Base-by-base conservation (phyloP, 1,284 basidiomycete species). In the Heterobasidion parviporum region DNA sequence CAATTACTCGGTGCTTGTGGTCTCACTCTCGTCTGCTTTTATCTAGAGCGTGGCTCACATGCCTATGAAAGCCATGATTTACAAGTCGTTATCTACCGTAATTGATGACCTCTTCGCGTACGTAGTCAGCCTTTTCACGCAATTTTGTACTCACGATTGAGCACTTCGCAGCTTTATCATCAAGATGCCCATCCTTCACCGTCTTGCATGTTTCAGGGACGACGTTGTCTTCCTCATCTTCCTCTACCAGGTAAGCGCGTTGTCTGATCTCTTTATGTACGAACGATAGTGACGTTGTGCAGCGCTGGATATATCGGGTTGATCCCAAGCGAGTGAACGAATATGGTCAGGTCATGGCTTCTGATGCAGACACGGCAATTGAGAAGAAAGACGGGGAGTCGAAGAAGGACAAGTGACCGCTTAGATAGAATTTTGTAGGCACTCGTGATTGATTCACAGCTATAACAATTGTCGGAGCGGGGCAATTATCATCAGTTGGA, bases 21-120 rank as follows among this genome's bases (percentile, higher is more conserved):
- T 10, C 38, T 10, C 38, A 50, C 50, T 38, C 32, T 32, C 50
- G 47, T 63, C 63, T 64, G 38, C 50, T 58, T 62, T 59, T 34
- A 58, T 57, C 59, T 53, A 63, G 85, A 89, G 85, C 66, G 92
- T 94, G 43, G 87, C 92, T 43, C 93, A 95, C 67, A 92, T 95
- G 87, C 92, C 91, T 9, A 92, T 95, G 85, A 97, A 95, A 72
- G 92, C 95, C 3, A 94, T 98, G 89, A 85, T 95, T 60, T 98
- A 92, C 79, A 97, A 97, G 75, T 88, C 91, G 2, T 74, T 94
- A 52, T 88, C 87, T 34, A 93, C 92, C 1, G 89, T 92, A 54
- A 90, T 97, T 35, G 94, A 98, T 71, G 94, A 97, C 72, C 81
- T 96, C 62, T 95, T 94, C 72, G 91, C 89, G 84, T 92, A 76